Evolutionary conservation across 495 filamentous ascomycete genomes (phyloP).

Genomic region (Penicillium salamii): DNA sequence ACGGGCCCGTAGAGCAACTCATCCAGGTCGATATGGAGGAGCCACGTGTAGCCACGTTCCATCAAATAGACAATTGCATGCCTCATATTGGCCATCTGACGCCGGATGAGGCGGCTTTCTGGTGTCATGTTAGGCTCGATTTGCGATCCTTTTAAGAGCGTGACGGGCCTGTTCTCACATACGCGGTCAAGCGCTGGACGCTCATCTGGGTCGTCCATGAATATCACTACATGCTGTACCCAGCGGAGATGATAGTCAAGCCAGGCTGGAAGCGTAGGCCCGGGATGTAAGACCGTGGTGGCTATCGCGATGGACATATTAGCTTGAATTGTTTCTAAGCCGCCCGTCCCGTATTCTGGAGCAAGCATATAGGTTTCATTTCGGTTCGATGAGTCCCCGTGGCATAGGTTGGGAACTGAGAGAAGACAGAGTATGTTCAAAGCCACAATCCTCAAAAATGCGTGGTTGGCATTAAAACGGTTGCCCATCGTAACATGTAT

Average conservation of each 20-base stretch:
- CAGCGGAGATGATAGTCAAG: slow-evolving; percentile 3
- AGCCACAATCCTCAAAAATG: no score
- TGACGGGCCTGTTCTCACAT: background rate
- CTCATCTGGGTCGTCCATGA: slow-evolving; percentile 5
- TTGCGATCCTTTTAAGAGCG: background rate
- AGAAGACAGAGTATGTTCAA: no score
- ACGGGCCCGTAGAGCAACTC: slow-evolving; percentile 1
- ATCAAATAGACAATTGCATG: slow-evolving; percentile 4
- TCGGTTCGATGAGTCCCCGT: no score
- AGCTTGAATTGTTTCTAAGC: background rate
- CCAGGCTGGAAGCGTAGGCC: slow-evolving; percentile 1
- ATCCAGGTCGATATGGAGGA: slow-evolving; percentile 4
- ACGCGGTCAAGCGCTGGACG: background rate
- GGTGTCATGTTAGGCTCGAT: slow-evolving; percentile 1
- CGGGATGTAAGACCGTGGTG: background rate
- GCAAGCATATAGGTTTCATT: no score
- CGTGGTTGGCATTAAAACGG: no score
- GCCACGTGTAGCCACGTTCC: slow-evolving; percentile 1
- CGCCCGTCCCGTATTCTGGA: no score
- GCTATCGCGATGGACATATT: slow-evolving; percentile 1
- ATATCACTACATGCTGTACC: slow-evolving; percentile 4
- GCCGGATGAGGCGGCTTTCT: slow-evolving; percentile 3
- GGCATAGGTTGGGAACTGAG: no score
- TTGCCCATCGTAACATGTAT: no score
- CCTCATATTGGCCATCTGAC: slow-evolving; percentile 3